phyloP scores from a whole-genome alignment of 805 yeast species.

The Wickerhamiella slavikovae region DNA sequence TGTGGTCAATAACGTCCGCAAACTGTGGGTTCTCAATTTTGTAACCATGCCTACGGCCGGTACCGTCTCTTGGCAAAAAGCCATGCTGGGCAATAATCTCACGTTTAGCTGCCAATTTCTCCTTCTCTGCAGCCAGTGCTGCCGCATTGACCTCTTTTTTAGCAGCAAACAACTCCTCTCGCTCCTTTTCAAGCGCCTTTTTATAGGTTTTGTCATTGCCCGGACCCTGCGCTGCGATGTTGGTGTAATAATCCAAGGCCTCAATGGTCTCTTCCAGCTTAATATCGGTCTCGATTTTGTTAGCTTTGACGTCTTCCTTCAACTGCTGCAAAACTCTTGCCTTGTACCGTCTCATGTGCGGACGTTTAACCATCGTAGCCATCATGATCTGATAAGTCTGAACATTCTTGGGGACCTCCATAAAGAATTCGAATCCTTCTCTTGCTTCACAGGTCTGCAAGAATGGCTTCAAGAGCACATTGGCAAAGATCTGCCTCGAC shows the following conservation, averaged over 20 bases:
- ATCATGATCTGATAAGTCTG: slow-evolving; percentile 12
- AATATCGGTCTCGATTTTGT: slow-evolving; percentile 9
- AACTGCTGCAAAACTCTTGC: slow-evolving; percentile 8
- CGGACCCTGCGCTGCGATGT: no score
- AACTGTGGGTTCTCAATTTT: no score
- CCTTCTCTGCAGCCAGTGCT: no score
- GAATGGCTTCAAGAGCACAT: slow-evolving; percentile 7
- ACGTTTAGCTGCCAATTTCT: no score
- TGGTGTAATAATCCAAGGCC: neutral
- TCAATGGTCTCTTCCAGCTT: slow-evolving; percentile 8
- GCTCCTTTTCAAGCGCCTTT: no score
- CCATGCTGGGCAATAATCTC: no score
- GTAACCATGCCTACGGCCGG: no score
- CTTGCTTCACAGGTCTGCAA: slow-evolving; percentile 4
- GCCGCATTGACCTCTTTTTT: no score
- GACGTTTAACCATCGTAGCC: slow-evolving; percentile 8
- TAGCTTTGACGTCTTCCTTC: slow-evolving; percentile 7
- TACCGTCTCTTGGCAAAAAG: no score
- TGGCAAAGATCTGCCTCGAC: slow-evolving; percentile 8
- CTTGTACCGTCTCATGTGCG: slow-evolving; percentile 4
- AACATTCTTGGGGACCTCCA: slow-evolving; percentile 10
- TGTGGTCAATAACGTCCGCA: no score
- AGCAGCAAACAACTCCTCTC: neutral
- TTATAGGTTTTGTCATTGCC: no score
- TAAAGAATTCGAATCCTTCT: slow-evolving; percentile 10